Evolutionary conservation across 2,329 filamentous ascomycete genomes (phyloP).

Genomic region (Clarireedia homoeocarpa): DNA sequence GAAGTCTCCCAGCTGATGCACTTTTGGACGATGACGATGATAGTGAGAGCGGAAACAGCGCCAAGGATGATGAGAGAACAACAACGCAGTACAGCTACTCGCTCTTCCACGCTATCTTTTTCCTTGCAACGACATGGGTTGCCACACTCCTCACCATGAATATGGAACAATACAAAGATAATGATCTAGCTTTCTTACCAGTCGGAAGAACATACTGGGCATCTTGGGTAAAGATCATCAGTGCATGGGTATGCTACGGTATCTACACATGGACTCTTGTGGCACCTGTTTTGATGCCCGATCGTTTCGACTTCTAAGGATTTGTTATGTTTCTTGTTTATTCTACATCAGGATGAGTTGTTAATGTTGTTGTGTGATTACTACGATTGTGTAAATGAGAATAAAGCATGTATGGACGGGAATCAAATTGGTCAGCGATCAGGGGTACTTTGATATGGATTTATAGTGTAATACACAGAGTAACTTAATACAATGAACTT

Average conservation of each 20-base stretch:
- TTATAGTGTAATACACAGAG: too few relatives aligned
- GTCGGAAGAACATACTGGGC: conserved; percentile 95
- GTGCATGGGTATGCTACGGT: conserved; percentile 90
- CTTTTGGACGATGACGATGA: conserved; percentile 66
- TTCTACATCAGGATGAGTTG: not conserved
- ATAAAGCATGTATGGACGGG: too few relatives aligned
- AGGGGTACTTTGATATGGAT: too few relatives aligned
- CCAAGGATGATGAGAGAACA: conserved; percentile 79
- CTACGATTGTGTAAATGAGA: conserved; percentile 2
- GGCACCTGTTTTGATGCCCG: conserved; percentile 77
- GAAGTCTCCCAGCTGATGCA: conserved; percentile 84
- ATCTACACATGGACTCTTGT: conserved; percentile 92
- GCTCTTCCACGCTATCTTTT: conserved; percentile 95
- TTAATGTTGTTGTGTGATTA: conserved; percentile 7
- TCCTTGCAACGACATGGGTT: conserved; percentile 93
- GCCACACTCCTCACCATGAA: conserved; percentile 82
- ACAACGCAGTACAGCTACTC: conserved; percentile 94
- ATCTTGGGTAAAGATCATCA: conserved; percentile 98
- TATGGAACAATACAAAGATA: conserved; percentile 54
- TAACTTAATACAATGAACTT: too few relatives aligned
- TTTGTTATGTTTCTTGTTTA: not conserved
- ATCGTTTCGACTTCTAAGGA: conserved; percentile 55
- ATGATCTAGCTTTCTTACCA: conserved; percentile 75
- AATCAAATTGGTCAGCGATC: too few relatives aligned
- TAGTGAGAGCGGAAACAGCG: conserved; percentile 47